A percentile compares a stretch with the other conserved stretches of the same genome.
Evolutionary conservation across 2,329 filamentous ascomycete genomes (phyloP).

Genomic region (Botrytis galanthina): DNA sequence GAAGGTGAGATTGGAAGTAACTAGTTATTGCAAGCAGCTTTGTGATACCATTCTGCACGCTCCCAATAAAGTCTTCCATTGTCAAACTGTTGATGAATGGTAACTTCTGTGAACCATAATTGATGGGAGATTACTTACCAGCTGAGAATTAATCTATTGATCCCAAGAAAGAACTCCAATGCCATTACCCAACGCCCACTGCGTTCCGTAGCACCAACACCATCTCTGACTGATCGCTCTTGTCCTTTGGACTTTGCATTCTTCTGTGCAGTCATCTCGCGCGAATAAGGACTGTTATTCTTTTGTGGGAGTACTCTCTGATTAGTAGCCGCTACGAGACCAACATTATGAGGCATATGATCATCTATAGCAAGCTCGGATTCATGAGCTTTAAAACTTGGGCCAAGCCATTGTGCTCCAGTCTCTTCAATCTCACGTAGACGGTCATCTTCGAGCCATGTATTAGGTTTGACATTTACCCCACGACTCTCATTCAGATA

Average conservation of each 20-base stretch:
- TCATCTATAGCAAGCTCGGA: slow-evolving; percentile 31
- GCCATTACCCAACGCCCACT: slow-evolving; percentile 76
- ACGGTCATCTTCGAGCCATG: slow-evolving; percentile 90
- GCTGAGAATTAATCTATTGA: slow-evolving; percentile 62
- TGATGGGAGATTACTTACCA: slow-evolving; percentile 22
- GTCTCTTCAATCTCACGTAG: slow-evolving; percentile 68
- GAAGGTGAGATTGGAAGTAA: not conserved
- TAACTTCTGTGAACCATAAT: not conserved
- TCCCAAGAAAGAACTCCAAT: slow-evolving; percentile 72
- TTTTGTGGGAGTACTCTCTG: slow-evolving; percentile 35
- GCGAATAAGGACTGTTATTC: slow-evolving; percentile 62
- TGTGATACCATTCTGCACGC: not conserved
- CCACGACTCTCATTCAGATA: slow-evolving; percentile 86
- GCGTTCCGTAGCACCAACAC: slow-evolving; percentile 76
- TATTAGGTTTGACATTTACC: slow-evolving; percentile 71
- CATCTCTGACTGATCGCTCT: slow-evolving; percentile 51
- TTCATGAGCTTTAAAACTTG: slow-evolving; percentile 34
- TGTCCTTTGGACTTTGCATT: slow-evolving; percentile 44
- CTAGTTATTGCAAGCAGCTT: not conserved
- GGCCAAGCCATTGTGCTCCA: slow-evolving; percentile 39
- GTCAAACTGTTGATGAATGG: no score
- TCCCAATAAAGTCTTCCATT: not conserved
- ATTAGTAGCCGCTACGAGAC: slow-evolving; percentile 34
- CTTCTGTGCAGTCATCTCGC: slow-evolving; percentile 66
- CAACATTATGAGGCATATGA: slow-evolving; percentile 27